These are phyloP conservation scores for Microsporum audouinii DNA, from an alignment of 2,329 filamentous ascomycete species.

Conservation along the genomic window DNA sequence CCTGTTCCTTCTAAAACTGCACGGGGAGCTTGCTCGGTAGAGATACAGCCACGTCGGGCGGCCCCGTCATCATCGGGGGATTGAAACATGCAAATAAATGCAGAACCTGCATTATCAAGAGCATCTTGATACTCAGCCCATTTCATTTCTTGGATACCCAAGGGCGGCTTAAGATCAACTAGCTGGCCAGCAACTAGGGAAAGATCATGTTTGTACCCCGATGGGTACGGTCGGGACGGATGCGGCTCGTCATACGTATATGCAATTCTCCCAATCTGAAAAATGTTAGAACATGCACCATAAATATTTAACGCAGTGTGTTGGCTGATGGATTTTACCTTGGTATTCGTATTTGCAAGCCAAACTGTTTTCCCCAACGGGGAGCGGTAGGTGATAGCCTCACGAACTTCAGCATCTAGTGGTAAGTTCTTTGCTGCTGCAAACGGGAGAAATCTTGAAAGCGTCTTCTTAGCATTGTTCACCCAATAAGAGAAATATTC, in stretches of 20 bases:
- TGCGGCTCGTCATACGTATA: conserved; percentile 1
- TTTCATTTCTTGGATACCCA: not conserved
- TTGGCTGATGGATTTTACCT: not conserved
- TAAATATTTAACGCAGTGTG: not conserved
- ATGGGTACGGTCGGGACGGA: not conserved
- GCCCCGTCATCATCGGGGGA: not conserved
- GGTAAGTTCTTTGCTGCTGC: not conserved
- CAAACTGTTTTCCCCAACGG: not conserved
- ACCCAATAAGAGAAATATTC: not conserved
- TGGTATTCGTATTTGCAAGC: not conserved
- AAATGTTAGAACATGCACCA: not conserved
- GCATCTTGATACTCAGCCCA: conserved; percentile 2
- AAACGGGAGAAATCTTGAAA: not conserved
- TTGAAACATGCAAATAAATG: not conserved
- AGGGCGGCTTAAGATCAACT: not conserved
- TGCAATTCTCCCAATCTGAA: not conserved
- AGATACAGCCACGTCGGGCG: not conserved
- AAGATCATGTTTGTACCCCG: not conserved
- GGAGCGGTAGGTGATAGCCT: not conserved
- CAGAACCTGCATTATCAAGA: not conserved
- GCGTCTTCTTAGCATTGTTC: not conserved
- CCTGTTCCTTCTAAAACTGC: conserved; percentile 5
- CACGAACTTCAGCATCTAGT: not conserved
- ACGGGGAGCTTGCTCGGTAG: not conserved
- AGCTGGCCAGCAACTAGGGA: not conserved